Evolutionary conservation across 129 eudicot species (phyloP).

Genomic region (Pittosporum tobira): DNA sequence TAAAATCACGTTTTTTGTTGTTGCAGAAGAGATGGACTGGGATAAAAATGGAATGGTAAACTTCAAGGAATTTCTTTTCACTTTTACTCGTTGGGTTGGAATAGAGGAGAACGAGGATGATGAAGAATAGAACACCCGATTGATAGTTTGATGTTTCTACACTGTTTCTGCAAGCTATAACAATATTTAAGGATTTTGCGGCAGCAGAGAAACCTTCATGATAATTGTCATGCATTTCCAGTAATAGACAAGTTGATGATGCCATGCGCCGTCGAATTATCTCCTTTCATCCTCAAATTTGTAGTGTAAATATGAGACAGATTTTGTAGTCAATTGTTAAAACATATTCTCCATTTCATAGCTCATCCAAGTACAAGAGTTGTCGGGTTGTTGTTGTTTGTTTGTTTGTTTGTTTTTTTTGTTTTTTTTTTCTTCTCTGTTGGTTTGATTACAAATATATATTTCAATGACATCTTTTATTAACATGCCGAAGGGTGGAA

Average conservation of each 20-base stretch:
- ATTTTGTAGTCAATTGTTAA: neutral
- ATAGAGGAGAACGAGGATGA: constrained; percentile 82
- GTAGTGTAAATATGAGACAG: neutral
- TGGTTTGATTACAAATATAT: no score
- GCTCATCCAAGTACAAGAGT: no score
- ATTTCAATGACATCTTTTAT: no score
- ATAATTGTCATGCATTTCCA: constrained; percentile 2
- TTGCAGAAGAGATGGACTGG: constrained; percentile 98
- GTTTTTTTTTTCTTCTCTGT: no score
- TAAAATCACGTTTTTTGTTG: constrained; percentile 7
- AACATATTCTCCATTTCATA: neutral
- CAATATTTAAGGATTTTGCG: neutral
- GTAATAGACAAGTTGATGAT: neutral
- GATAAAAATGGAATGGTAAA: constrained; percentile 88
- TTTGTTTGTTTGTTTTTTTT: no score
- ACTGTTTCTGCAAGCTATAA: neutral
- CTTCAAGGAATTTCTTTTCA: constrained; percentile 87
- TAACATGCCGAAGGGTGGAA: no score
- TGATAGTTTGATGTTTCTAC: no score
- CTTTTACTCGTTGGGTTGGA: constrained; percentile 88
- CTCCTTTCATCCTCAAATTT: neutral
- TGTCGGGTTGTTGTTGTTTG: no score
- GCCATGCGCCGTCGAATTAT: neutral
- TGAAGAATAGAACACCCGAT: no score
- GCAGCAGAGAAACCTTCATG: neutral